These are phyloP conservation scores for Nectriaceae sp. DNA, from an alignment of 2,329 filamentous ascomycete species.

Conservation along the genomic window DNA sequence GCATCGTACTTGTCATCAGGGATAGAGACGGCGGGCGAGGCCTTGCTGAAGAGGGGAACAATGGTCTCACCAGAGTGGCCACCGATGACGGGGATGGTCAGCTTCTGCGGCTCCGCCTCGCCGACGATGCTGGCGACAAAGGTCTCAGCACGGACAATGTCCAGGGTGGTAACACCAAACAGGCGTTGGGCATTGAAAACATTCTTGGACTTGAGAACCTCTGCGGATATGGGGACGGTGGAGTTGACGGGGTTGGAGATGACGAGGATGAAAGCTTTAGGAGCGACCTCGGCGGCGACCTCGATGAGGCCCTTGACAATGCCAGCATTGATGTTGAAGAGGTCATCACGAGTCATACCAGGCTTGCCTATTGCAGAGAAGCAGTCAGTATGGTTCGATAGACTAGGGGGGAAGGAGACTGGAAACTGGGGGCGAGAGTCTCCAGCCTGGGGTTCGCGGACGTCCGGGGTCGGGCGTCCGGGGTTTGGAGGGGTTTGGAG, in stretches of 20 bases:
- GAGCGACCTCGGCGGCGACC: slow-evolving; percentile 81
- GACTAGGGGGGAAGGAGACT: slow-evolving; percentile 16
- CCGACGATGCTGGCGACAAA: slow-evolving; percentile 87
- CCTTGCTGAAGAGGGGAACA: slow-evolving; percentile 94
- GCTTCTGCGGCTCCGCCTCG: slow-evolving; percentile 78
- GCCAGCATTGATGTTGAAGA: slow-evolving; percentile 99
- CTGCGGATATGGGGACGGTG: slow-evolving; percentile 94
- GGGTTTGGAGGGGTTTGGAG: slow-evolving; percentile 10
- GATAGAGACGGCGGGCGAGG: slow-evolving; percentile 76
- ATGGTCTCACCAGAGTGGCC: slow-evolving; percentile 99
- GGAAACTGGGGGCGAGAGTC: neutral
- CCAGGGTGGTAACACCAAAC: slow-evolving; percentile 97
- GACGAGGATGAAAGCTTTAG: slow-evolving; percentile 92
- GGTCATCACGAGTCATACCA: slow-evolving; percentile 98
- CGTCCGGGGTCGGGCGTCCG: slow-evolving; percentile 19
- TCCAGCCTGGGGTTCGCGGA: neutral
- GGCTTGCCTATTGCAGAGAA: slow-evolving; percentile 74
- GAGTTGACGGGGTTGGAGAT: slow-evolving; percentile 99
- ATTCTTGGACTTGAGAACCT: slow-evolving; percentile 90
- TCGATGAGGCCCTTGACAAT: slow-evolving; percentile 95
- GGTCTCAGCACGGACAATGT: slow-evolving; percentile 96
- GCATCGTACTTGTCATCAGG: slow-evolving; percentile 88
- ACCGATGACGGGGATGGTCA: slow-evolving; percentile 88
- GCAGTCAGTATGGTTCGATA: slow-evolving; percentile 18
- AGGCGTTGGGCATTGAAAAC: slow-evolving; percentile 95